phyloP scores from a whole-genome alignment of 257 asterid species.

The Gardenia jasminoides region DNA sequence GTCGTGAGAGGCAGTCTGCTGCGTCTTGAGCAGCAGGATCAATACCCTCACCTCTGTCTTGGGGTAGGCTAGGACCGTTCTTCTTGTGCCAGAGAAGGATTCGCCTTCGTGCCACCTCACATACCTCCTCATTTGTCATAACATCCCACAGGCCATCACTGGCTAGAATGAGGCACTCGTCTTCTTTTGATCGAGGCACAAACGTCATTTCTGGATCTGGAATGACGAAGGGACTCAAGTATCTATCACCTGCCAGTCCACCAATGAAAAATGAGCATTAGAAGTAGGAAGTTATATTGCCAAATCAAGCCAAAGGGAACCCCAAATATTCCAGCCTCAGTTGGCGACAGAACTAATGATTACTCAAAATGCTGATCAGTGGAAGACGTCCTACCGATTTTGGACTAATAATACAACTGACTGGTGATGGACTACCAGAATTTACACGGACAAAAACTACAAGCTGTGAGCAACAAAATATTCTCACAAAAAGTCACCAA shows the following conservation, averaged over 20 bases:
- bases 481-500: background rate
- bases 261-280: background rate
- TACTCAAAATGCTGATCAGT: background rate
- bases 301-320: background rate
- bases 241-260: slow-evolving; percentile 59
- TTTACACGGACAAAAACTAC: background rate
- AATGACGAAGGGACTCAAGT: slow-evolving; percentile 63
- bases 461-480: background rate
- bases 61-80: slow-evolving; percentile 33
- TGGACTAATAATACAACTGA: background rate
- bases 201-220: slow-evolving; percentile 65
- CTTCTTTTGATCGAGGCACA: slow-evolving; percentile 56
- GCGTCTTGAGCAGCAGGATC: slow-evolving; percentile 75
- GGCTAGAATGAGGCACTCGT: slow-evolving; percentile 68
- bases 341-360: background rate
- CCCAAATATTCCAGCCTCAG: background rate
- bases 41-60: slow-evolving; percentile 37
- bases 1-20: slow-evolving; percentile 52
- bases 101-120: slow-evolving; percentile 61
- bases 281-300: background rate
- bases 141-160: slow-evolving; percentile 82
- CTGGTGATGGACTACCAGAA: background rate
- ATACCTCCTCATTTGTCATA: slow-evolving; percentile 65
- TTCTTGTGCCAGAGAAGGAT: slow-evolving; percentile 65
- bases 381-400: background rate